Conservation (phyloP, 2,329 filamentous ascomycete species). For the Cladophialophora psammophila region DNA sequence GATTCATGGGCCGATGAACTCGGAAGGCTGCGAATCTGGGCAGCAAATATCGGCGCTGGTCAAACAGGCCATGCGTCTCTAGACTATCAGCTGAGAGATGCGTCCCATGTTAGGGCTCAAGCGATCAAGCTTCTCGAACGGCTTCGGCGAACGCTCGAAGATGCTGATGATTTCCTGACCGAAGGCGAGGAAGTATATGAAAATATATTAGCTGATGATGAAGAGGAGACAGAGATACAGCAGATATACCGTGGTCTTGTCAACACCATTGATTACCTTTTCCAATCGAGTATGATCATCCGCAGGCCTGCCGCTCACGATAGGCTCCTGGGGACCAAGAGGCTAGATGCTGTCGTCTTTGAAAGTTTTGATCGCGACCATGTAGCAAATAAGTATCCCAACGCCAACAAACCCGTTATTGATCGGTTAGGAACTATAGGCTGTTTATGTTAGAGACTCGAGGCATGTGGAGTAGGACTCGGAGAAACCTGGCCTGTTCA, state of each 20-base stretch:
- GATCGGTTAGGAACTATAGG: slow-evolving; percentile 41
- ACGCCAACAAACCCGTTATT: slow-evolving; percentile 28
- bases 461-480: too few species aligned
- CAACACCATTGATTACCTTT: slow-evolving; percentile 46
- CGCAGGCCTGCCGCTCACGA: slow-evolving; percentile 50
- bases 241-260: slow-evolving; percentile 33
- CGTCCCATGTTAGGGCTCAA: slow-evolving; percentile 37
- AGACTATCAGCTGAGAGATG: slow-evolving; percentile 45
- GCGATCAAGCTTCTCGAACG: slow-evolving; percentile 33
- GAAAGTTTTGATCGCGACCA: slow-evolving; percentile 44
- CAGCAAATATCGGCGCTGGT: slow-evolving; percentile 46
- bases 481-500: too few species aligned
- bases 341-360: slow-evolving; percentile 39
- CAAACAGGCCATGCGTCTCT: slow-evolving; percentile 43
- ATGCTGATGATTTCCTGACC: slow-evolving; percentile 30
- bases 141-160: slow-evolving; percentile 31
- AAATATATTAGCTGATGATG: slow-evolving; percentile 1
- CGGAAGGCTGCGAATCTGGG: slow-evolving; percentile 39
- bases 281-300: slow-evolving; percentile 50
- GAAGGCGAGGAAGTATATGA: background rate
- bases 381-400: slow-evolving; percentile 46
- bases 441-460: too few species aligned
- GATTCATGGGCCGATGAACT: slow-evolving; percentile 26
- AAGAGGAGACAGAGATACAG: slow-evolving; percentile 35
- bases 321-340: slow-evolving; percentile 37